phyloP scores from a whole-genome alignment of 352 stramenopile species.

The Thraustochytrium sp. region DNA sequence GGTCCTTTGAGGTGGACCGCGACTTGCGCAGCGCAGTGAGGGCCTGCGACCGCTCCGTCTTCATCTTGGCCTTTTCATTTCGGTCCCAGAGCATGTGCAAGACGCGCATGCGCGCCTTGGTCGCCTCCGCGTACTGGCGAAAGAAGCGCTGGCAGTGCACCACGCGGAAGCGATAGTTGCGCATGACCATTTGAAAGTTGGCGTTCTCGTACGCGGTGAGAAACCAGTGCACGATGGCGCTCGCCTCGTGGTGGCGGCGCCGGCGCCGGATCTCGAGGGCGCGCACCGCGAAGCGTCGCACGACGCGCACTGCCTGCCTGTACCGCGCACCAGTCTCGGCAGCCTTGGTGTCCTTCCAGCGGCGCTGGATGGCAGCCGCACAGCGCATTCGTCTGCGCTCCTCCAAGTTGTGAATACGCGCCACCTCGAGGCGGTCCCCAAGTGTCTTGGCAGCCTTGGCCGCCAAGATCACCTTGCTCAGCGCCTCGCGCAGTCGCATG shows the following conservation, averaged over 20 bases:
- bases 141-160: slow-evolving; percentile 38
- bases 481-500: neutral
- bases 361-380: slow-evolving; percentile 15
- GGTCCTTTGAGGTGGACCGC: neutral
- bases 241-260: neutral
- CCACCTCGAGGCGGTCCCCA: neutral
- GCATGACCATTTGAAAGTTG: slow-evolving; percentile 46
- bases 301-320: neutral
- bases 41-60: neutral
- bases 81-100: slow-evolving; percentile 12
- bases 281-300: neutral
- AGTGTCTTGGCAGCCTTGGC: neutral
- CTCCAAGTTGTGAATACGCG: neutral
- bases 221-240: slow-evolving; percentile 41
- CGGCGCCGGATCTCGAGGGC: neutral
- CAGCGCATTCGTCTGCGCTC: neutral
- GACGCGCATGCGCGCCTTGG: neutral
- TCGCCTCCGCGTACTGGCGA: neutral
- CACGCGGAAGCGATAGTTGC: slow-evolving; percentile 39
- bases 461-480: neutral
- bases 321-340: slow-evolving; percentile 7
- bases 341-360: slow-evolving; percentile 36
- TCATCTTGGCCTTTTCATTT: slow-evolving; percentile 15
- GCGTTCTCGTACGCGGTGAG: slow-evolving; percentile 32
- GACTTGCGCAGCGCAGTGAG: neutral